These are phyloP conservation scores for Alternaria gansuensis DNA, from an alignment of 2,329 filamentous ascomycete species.

Conservation along the genomic window DNA sequence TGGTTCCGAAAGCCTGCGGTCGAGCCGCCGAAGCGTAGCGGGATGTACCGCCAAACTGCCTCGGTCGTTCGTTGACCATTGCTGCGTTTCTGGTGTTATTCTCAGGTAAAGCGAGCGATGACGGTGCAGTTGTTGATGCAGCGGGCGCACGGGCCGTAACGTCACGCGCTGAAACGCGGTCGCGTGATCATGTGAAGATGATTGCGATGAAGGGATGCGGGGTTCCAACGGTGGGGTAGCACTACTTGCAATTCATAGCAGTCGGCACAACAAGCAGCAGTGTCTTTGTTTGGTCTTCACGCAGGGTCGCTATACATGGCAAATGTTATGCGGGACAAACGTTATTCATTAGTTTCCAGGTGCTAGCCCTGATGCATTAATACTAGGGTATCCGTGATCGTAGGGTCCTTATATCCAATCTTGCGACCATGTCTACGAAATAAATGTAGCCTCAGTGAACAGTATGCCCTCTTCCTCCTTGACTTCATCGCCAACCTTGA, in stretches of 20 bases:
- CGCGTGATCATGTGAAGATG: conserved; percentile 28
- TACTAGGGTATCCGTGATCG: conserved; percentile 39
- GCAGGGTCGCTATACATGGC: neutral
- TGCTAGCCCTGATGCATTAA: conserved; percentile 49
- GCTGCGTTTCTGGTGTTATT: conserved; percentile 9
- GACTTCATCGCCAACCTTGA: conserved; percentile 85
- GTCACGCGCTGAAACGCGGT: conserved; percentile 25
- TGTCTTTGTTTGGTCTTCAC: neutral
- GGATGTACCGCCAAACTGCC: conserved; percentile 21
- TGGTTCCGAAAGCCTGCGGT: conserved; percentile 1
- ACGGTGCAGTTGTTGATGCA: conserved; percentile 3
- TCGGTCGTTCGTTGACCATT: conserved; percentile 25
- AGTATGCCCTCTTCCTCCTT: conserved; percentile 78
- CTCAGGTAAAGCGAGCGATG: conserved; percentile 1
- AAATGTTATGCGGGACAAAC: conserved; percentile 3
- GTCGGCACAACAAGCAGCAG: neutral
- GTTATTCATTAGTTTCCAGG: conserved; percentile 48
- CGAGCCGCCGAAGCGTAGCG: conserved; percentile 21
- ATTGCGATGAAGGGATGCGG: conserved; percentile 10
- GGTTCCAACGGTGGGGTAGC: conserved; percentile 7
- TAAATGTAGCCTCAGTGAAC: conserved; percentile 96
- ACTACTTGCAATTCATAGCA: neutral
- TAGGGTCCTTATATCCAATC: conserved; percentile 30
- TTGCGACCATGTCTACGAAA: conserved; percentile 65
- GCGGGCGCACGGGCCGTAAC: conserved; percentile 1